A percentile compares a stretch with the other conserved stretches of the same genome.
Conservation (phyloP, 306 rosid genomes). For the Pyrus pyrifolia region DNA sequence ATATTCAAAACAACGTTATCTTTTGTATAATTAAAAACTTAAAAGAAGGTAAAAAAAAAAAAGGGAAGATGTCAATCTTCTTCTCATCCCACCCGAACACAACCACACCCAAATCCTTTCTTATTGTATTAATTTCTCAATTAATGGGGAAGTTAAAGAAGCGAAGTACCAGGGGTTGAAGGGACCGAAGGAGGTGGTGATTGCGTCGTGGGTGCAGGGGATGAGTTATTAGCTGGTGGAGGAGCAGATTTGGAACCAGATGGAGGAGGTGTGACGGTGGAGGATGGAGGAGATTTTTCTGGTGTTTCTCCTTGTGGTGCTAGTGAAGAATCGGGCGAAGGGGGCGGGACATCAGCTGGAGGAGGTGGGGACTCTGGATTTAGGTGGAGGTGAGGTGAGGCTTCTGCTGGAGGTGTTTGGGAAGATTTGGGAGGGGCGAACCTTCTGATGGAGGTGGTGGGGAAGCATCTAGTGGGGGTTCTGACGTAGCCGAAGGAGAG, state of each 20-base stretch:
- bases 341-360: constrained; percentile 46
- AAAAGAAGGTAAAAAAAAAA: no score
- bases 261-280: constrained; percentile 44
- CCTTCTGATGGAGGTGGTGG: constrained; percentile 25
- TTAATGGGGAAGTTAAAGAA: no score
- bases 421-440: constrained; percentile 45
- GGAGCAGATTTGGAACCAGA: constrained; percentile 39
- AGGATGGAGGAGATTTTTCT: constrained; percentile 38
- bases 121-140: no score
- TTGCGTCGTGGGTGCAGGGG: constrained; percentile 41
- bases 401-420: constrained; percentile 31
- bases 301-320: constrained; percentile 42
- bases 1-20: no score
- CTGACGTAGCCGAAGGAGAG: constrained; percentile 24
- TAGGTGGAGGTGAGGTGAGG: constrained; percentile 40
- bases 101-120: no score
- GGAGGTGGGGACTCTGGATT: constrained; percentile 48
- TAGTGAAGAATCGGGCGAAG: constrained; percentile 42
- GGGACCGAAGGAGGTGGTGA: constrained; percentile 63
- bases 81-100: no score
- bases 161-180: constrained; percentile 38
- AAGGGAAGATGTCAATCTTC: no score
- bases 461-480: no score
- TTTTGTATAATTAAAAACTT: no score
- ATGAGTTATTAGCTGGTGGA: constrained; percentile 21